Conservation (phyloP, 2,329 filamentous ascomycete species). For the Pestalotiopsis sp. region DNA sequence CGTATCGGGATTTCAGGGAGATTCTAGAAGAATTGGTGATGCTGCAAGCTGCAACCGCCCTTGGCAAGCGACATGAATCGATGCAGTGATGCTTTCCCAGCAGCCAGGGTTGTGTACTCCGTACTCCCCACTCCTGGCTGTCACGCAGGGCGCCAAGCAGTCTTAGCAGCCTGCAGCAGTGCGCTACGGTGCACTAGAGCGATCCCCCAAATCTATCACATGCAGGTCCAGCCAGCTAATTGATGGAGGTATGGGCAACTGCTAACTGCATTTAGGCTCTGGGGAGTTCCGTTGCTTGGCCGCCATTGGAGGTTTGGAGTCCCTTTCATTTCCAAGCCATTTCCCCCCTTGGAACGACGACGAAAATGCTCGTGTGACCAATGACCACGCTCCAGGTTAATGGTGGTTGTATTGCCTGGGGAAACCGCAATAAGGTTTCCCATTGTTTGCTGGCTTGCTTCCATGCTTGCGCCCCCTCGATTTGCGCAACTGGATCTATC, state of each 20-base stretch:
- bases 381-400: neutral
- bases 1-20: neutral
- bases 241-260: neutral
- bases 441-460: neutral
- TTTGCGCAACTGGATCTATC: neutral
- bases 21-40: neutral
- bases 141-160: conserved; percentile 1
- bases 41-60: neutral
- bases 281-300: neutral
- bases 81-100: neutral
- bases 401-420: neutral
- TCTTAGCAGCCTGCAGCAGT: neutral
- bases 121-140: neutral
- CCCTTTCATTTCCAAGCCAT: neutral
- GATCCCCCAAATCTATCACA: neutral
- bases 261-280: neutral
- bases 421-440: neutral
- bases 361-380: conserved; percentile 8
- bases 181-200: neutral
- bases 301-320: neutral
- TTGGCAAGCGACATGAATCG: neutral
- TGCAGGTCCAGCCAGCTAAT: conserved; percentile 2
- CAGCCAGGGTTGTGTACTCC: neutral
- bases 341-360: neutral
- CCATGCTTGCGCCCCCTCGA: neutral